Percentiles rank a stretch among this genome's conserved stretches.
Evolutionary conservation across 2,329 filamentous ascomycete genomes (phyloP).

Genomic region (Cordyceps pruinosa): DNA sequence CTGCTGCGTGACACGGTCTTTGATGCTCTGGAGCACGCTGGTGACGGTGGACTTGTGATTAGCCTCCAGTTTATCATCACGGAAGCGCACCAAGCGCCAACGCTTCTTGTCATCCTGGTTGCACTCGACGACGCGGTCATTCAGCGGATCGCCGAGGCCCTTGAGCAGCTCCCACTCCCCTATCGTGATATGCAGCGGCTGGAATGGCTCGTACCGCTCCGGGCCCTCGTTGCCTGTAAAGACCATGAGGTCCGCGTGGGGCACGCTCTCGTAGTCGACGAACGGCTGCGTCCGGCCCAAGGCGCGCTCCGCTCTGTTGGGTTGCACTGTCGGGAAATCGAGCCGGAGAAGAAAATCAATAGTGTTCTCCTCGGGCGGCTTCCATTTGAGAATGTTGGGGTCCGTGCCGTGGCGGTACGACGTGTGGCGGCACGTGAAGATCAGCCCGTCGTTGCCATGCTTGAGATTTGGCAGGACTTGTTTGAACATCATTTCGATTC

Average conservation of each 20-base stretch:
- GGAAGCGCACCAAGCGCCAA: slow-evolving; percentile 84
- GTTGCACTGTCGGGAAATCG: slow-evolving; percentile 65
- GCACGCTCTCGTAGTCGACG: slow-evolving; percentile 73
- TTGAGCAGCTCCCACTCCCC: slow-evolving; percentile 83
- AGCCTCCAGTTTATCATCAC: slow-evolving; percentile 86
- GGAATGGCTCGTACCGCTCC: slow-evolving; percentile 57
- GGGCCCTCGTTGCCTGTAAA: slow-evolving; percentile 52
- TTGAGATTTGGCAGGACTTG: slow-evolving; percentile 74
- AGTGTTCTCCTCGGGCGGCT: slow-evolving; percentile 89
- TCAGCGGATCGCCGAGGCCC: slow-evolving; percentile 62
- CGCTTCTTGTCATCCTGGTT: slow-evolving; percentile 65
- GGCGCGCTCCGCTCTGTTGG: slow-evolving; percentile 58
- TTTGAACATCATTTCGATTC: slow-evolving; percentile 85
- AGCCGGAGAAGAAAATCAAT: slow-evolving; percentile 83
- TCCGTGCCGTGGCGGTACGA: slow-evolving; percentile 88
- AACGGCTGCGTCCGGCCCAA: slow-evolving; percentile 58
- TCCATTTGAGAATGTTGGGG: slow-evolving; percentile 94
- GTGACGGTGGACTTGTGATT: slow-evolving; percentile 82
- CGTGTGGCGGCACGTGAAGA: slow-evolving; percentile 90
- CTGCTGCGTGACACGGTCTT: slow-evolving; percentile 73
- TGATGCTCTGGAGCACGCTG: slow-evolving; percentile 85
- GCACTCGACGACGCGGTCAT: slow-evolving; percentile 86
- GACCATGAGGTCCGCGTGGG: slow-evolving; percentile 65
- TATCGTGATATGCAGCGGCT: slow-evolving; percentile 60
- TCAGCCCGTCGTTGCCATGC: slow-evolving; percentile 93